Conservation (phyloP, 257 asterid species). For the Knoxia roxburghii region DNA sequence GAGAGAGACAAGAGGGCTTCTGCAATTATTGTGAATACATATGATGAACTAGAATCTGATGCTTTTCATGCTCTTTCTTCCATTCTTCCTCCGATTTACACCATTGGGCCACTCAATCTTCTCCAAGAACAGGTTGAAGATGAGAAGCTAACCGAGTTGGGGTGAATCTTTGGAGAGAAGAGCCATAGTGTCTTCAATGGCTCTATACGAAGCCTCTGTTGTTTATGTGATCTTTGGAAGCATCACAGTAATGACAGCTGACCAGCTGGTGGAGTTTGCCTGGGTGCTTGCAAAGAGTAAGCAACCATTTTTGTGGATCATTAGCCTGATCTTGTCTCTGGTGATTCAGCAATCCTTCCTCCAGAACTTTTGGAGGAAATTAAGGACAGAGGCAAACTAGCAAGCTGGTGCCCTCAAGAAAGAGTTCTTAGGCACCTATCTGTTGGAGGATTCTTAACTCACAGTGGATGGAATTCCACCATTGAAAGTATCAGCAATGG, state of each 20-base stretch:
- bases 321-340: constrained; percentile 2
- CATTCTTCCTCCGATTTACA: constrained; percentile 3
- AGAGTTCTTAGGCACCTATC: constrained; percentile 4
- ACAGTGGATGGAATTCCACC: background rate
- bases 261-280: background rate
- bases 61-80: background rate
- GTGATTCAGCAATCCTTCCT: background rate
- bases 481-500: constrained; percentile 1
- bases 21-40: background rate
- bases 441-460: constrained; percentile 11
- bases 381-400: constrained; percentile 7
- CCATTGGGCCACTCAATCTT: constrained; percentile 12
- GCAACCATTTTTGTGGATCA: constrained; percentile 2
- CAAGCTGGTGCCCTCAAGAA: constrained; percentile 13
- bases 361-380: background rate
- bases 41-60: background rate
- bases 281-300: background rate
- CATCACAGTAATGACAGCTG: background rate
- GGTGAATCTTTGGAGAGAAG: background rate
- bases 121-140: background rate
- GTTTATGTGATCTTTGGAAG: background rate
- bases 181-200: background rate
- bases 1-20: constrained; percentile 1
- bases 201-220: background rate
- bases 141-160: background rate